Evolutionary conservation across 768 basidiomycete species (phyloP).

Genomic region (Cubamyces sp.): DNA sequence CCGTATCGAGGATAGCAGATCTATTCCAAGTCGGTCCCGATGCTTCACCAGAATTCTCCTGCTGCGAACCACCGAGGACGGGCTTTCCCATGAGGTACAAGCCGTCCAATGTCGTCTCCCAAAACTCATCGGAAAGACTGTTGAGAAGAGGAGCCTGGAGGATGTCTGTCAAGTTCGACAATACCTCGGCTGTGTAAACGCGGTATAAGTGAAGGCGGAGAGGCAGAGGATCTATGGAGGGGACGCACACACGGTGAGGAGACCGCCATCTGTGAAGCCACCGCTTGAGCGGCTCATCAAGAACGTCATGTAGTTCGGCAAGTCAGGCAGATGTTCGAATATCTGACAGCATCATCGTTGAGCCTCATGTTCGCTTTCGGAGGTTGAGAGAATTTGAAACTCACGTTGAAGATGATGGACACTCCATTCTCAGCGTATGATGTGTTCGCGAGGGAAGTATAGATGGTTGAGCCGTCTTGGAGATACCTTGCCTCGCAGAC

Average conservation of each 20-base stretch:
- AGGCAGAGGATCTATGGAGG: neutral
- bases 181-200: neutral
- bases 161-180: constrained; percentile 3
- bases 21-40: neutral
- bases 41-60: too few species aligned
- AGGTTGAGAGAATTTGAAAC: neutral
- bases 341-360: neutral
- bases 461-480: neutral
- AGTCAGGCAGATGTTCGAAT: neutral
- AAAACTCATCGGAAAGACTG: neutral
- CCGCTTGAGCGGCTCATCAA: neutral
- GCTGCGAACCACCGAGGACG: neutral
- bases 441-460: neutral
- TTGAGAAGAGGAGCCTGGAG: neutral
- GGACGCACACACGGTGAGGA: constrained; percentile 1
- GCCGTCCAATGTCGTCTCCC: neutral
- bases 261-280: constrained; percentile 1
- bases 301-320: neutral
- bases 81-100: neutral
- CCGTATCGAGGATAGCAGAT: neutral
- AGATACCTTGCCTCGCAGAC: neutral
- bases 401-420: neutral
- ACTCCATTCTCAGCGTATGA: neutral
- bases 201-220: neutral
- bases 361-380: neutral